Evolutionary conservation across 768 basidiomycete species (phyloP).

Genomic region (Macrolepiota dolichaula): DNA sequence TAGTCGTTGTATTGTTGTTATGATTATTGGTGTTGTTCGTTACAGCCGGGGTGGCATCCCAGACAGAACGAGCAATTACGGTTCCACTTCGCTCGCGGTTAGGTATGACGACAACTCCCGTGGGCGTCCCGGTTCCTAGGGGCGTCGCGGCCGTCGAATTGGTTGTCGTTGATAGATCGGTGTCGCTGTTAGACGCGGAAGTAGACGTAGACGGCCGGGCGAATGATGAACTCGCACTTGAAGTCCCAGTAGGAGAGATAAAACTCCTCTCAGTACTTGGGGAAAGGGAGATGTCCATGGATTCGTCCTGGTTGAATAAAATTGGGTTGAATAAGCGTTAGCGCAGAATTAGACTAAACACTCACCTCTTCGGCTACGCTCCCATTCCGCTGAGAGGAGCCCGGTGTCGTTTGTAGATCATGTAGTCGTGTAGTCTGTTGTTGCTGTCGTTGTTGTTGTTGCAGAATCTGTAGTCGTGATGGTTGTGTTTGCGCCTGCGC

Average conservation of each 20-base stretch:
- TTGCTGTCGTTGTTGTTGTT: neutral
- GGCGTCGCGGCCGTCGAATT: slow-evolving; percentile 60
- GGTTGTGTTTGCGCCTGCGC: neutral
- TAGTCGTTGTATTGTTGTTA: slow-evolving; percentile 11
- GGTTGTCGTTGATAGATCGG: slow-evolving; percentile 61
- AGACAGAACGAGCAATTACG: slow-evolving; percentile 56
- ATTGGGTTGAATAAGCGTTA: slow-evolving; percentile 2
- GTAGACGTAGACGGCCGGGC: slow-evolving; percentile 17
- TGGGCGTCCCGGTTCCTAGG: slow-evolving; percentile 55
- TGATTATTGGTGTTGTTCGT: slow-evolving; percentile 3
- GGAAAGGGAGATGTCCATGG: slow-evolving; percentile 29
- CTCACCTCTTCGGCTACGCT: slow-evolving; percentile 5
- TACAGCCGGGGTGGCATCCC: neutral
- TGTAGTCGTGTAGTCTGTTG: neutral
- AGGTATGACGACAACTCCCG: slow-evolving; percentile 55
- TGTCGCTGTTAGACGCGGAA: slow-evolving; percentile 46
- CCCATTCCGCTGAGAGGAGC: neutral
- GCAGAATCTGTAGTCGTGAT: slow-evolving; percentile 2
- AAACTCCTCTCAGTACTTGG: slow-evolving; percentile 5
- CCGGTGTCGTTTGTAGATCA: slow-evolving; percentile 2
- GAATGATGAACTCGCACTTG: slow-evolving; percentile 1
- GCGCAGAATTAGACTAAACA: slow-evolving; percentile 11
- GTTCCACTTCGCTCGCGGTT: slow-evolving; percentile 73
- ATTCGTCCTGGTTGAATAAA: slow-evolving; percentile 21
- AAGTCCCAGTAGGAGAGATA: slow-evolving; percentile 4